Evolutionary conservation across 805 yeast genomes (phyloP), one percentile per base, ranked within the genome.

Genomic region (Zygosaccharomyces bisporus): DNA sequence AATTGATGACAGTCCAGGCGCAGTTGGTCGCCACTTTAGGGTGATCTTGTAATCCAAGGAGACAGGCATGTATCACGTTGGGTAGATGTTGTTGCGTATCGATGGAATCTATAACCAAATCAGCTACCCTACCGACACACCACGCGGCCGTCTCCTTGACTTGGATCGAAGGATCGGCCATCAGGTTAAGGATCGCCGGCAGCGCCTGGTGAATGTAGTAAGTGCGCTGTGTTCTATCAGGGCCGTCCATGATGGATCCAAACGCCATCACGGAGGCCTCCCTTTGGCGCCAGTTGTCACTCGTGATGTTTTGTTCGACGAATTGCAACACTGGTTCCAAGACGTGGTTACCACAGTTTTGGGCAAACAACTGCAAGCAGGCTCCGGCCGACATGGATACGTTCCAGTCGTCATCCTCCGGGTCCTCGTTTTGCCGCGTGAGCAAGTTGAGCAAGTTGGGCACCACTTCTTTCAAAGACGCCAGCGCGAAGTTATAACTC

Each of bases 231-330:
- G 75, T 79, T 42, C 79, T 76, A 51, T 86, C 90, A 23, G 96
- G 96, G 16, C 99, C 99, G 56, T 89, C 98, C 56, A 93, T 74
- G 47, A 93, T 87, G 9, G 97, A 89, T 25, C 99, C 99, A 63
- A 93, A 93, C 0, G 99, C 97, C 99, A 93, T 93, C 4, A 93
- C 96, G 1, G 98, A 95, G 19, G 98, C 98, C 69, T 93, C 99
- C 57, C 96, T 82, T 44, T 79, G 69, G 67, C 93, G 79, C 99
- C 99, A 93, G 46, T 73, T 70, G 12, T 68, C 56, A 14, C 77
- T 70, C 2, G 66, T 65, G 43, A 93, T 76, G 60, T 86, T 85
- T 36, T 76, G 73, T 55, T 83, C 90, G 24, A 93, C 96, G 70
- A 89, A 93, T 44, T 74, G 76, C 51, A 93, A 68, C 4, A 95